Evolutionary conservation across 768 basidiomycete genomes (phyloP).

Genomic region (Rhodotorula babjevae): DNA sequence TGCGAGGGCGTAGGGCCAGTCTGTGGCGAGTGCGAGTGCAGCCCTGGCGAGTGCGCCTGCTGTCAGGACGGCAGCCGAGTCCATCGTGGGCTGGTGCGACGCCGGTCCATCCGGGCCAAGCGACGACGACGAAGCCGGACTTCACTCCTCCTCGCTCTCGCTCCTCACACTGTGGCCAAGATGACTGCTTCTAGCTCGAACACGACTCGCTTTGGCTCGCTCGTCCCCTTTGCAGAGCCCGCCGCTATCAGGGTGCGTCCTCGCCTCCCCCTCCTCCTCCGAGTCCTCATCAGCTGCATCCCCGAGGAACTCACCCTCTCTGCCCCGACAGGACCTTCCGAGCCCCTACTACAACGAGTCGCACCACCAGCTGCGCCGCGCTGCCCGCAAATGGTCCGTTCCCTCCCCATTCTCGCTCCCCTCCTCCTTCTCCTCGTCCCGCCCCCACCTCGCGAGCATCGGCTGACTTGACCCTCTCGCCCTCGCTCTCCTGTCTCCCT

Average conservation of each 20-base stretch:
- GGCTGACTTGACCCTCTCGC: no score
- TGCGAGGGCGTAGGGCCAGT: conserved; percentile 56
- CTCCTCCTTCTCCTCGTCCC: not conserved
- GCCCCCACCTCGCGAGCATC: no score
- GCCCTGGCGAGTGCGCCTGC: conserved; percentile 42
- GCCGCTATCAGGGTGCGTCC: conserved; percentile 24
- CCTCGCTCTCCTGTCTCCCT: not conserved
- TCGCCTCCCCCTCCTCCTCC: no score
- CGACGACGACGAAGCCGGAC: no score
- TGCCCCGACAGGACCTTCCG: conserved; percentile 26
- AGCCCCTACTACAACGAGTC: conserved; percentile 42
- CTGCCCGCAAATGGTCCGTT: conserved; percentile 18
- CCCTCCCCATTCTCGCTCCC: not conserved
- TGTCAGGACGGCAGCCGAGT: not conserved
- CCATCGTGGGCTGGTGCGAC: not conserved
- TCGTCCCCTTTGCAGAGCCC: conserved; percentile 38
- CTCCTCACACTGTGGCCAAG: not conserved
- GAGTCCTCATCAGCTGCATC: not conserved
- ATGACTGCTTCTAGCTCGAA: not conserved
- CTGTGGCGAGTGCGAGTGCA: conserved; percentile 53
- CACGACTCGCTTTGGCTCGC: conserved; percentile 21
- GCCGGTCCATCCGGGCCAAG: no score
- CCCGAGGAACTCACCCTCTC: not conserved
- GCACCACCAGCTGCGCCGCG: conserved; percentile 29
- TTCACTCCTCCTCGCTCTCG: not conserved